Conservation (phyloP, 805 yeast species). For the Isabelozyma heimii region DNA sequence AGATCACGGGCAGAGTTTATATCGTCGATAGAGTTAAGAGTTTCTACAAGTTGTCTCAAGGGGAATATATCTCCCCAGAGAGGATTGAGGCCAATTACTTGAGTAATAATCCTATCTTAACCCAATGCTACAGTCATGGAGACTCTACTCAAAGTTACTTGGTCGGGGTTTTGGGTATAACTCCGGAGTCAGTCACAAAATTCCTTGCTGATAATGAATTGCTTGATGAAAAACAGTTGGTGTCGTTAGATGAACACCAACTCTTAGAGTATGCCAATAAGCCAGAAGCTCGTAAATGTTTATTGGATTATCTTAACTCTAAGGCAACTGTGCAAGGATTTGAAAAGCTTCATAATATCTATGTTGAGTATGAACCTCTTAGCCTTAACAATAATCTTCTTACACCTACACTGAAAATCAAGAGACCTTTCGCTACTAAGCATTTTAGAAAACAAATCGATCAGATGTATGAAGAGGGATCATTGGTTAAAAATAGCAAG, state of each 20-base stretch:
- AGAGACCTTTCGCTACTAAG: slow-evolving; percentile 33
- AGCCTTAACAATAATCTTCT: slow-evolving; percentile 58
- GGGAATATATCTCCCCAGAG: slow-evolving; percentile 70
- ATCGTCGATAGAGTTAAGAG: slow-evolving; percentile 77
- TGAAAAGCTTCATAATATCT: slow-evolving; percentile 58
- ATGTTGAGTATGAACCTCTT: slow-evolving; percentile 56
- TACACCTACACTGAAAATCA: slow-evolving; percentile 63
- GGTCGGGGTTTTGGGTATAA: slow-evolving; percentile 63
- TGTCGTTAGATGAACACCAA: slow-evolving; percentile 23
- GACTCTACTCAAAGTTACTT: slow-evolving; percentile 54
- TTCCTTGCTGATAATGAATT: background rate
- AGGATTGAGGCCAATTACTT: slow-evolving; percentile 65
- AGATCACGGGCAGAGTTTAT: slow-evolving; percentile 49
- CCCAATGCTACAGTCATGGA: slow-evolving; percentile 64
- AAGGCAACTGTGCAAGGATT: slow-evolving; percentile 52
- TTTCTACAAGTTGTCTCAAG: slow-evolving; percentile 60
- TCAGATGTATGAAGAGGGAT: slow-evolving; percentile 30
- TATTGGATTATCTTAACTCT: slow-evolving; percentile 36
- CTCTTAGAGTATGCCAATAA: slow-evolving; percentile 26
- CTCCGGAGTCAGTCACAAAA: slow-evolving; percentile 28
- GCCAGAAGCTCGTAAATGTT: slow-evolving; percentile 30
- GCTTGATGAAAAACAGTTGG: slow-evolving; percentile 32
- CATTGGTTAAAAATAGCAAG: slow-evolving; percentile 19
- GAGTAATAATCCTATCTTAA: slow-evolving; percentile 45
- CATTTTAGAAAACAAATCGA: slow-evolving; percentile 21